Conservation (phyloP, 345 rosid species). For the Cardiospermum halicacabum region DNA sequence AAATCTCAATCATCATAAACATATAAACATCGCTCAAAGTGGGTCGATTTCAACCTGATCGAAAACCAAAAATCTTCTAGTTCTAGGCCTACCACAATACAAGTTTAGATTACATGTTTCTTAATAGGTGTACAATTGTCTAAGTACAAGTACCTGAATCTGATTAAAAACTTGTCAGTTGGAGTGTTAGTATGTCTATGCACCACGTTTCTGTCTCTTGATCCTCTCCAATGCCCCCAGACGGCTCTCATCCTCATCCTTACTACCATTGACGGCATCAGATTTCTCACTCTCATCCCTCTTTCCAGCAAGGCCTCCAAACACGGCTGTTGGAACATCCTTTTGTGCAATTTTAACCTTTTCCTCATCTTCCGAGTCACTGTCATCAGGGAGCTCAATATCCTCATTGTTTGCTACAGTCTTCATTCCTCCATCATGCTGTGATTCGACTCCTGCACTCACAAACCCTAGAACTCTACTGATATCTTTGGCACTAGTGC, state of each 20-base stretch:
- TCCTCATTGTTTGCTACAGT: slow-evolving; percentile 60
- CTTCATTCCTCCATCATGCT: slow-evolving; percentile 41
- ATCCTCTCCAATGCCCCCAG: slow-evolving; percentile 85
- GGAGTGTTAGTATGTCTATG: slow-evolving; percentile 8
- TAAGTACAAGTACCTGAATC: no score
- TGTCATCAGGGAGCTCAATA: slow-evolving; percentile 78
- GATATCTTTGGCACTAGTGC: slow-evolving; percentile 36
- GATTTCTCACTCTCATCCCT: slow-evolving; percentile 45
- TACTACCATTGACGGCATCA: slow-evolving; percentile 15
- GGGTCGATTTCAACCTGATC: no score
- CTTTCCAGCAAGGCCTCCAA: slow-evolving; percentile 70
- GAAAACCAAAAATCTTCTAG: no score
- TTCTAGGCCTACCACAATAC: no score
- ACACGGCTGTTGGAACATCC: slow-evolving; percentile 80
- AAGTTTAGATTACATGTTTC: no score
- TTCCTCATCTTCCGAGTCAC: slow-evolving; percentile 69
- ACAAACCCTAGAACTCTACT: slow-evolving; percentile 73
- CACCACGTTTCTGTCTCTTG: slow-evolving; percentile 52
- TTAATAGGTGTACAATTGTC: no score
- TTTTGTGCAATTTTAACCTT: slow-evolving; percentile 66
- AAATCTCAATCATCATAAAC: no score
- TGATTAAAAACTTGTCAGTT: no score
- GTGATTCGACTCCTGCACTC: slow-evolving; percentile 80
- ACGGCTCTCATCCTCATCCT: slow-evolving; percentile 30
- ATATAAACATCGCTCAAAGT: no score